Base-by-base conservation (phyloP, 1,139 yeast species). In the Debaryomycetaceae sp. region DNA sequence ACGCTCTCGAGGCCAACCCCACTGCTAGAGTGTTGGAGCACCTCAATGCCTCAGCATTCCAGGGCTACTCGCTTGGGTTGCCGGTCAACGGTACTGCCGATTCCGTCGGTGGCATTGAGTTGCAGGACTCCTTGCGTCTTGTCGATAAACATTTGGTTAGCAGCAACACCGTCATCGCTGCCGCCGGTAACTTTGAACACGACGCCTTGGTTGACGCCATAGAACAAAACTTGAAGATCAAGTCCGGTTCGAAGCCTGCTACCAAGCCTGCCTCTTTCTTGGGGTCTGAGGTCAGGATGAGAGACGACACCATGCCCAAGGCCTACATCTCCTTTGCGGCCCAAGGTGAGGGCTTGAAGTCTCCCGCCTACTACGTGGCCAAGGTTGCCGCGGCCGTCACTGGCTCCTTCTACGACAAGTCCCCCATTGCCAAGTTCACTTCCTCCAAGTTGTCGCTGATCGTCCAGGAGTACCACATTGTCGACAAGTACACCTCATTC, bases 371-470 rank as follows among this genome's bases (percentile, higher is more conserved):
- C 65, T 72, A 71, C 59, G 73, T 75, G 39, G 79, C 89, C 42
- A 63, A 79, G 62, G 86, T 83, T 45, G 91, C 86, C 35, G 71
- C 89, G 41, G 72, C 76, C 48, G 65, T 83, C 44, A 76, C 76
- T 48, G 91, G 91, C 49, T 48, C 65, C 40, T 82, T 68, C 58
- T 65, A 65, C 51, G 71, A 70, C 42, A 42, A 53, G 43, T 68
- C 78, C 41, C 74, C 84, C 50, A 46, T 56, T 38, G 63, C 85
- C 31, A 65, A 67, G 46, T 78, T 75, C 68, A 82, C 85, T 56
- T 91, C 95, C 58, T 78, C 95, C 43, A 86, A 86, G 67, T 75
- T 91, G 53, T 77, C 94, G 40, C 78, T 81, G 53, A 69, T 78
- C 51, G 76, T 83, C 42, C 74, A 69, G 58, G 85, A 78, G 53